A percentile compares a stretch with the other conserved stretches of the same genome.
Conservation (phyloP, 305 asterid species). For the Solanum hybrid region DNA sequence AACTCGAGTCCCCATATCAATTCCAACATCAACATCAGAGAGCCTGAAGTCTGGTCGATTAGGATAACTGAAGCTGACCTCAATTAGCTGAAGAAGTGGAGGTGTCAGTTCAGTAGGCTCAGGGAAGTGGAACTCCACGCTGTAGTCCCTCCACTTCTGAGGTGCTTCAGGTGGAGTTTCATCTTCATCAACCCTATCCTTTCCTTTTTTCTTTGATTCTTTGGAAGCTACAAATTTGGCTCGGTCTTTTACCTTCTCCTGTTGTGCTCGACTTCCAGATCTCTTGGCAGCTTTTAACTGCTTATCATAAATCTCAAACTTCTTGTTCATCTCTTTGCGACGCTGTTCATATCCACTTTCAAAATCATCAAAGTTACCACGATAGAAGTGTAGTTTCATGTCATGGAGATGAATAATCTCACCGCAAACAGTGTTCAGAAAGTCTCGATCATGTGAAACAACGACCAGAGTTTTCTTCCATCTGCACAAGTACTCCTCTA, state of each 20-base stretch:
- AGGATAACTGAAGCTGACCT: constrained; percentile 68
- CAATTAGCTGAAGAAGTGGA: constrained; percentile 59
- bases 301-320: constrained; percentile 64
- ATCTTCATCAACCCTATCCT: constrained; percentile 65
- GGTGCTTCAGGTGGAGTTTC: constrained; percentile 55
- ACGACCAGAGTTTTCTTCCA: neutral
- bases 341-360: constrained; percentile 85
- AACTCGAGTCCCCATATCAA: constrained; percentile 87
- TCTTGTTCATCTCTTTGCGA: constrained; percentile 81
- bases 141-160: constrained; percentile 72
- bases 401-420: constrained; percentile 89
- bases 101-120: constrained; percentile 69
- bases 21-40: constrained; percentile 64
- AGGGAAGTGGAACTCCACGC: constrained; percentile 82
- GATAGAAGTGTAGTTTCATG: constrained; percentile 74
- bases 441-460: neutral
- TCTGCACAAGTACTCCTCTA: neutral
- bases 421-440: constrained; percentile 44
- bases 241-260: constrained; percentile 76
- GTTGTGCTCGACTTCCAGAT: constrained; percentile 65
- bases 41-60: constrained; percentile 60
- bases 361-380: constrained; percentile 76
- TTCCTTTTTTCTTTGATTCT: constrained; percentile 62
- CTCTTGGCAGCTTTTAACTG: constrained; percentile 71
- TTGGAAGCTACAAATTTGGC: constrained; percentile 67